Conservation (phyloP, 1,284 basidiomycete species). For the Marasmius sp. region DNA sequence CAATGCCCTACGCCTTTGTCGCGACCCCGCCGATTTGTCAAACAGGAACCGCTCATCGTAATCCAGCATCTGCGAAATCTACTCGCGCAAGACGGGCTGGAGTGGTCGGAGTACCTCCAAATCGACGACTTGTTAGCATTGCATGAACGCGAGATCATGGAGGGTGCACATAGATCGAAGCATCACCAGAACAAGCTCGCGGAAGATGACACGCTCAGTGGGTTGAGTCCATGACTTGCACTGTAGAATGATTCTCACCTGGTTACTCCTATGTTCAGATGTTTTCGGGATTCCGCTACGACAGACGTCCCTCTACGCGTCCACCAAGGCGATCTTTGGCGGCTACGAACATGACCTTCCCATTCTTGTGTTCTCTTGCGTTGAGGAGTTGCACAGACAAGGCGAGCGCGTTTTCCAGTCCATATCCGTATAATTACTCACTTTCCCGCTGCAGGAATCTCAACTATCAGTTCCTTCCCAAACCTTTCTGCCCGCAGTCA, state of each 20-base stretch:
- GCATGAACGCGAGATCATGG: conserved; percentile 32
- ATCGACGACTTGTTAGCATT: conserved; percentile 37
- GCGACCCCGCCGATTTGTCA: background rate
- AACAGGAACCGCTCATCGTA: background rate
- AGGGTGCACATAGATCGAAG: conserved; percentile 21
- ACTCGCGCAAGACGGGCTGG: background rate
- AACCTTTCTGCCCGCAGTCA: conserved; percentile 1
- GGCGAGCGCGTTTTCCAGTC: conserved; percentile 32
- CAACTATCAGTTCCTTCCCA: conserved; percentile 20
- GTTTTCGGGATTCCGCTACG: conserved; percentile 51
- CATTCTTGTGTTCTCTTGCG: conserved; percentile 51
- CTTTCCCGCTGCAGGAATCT: conserved; percentile 34
- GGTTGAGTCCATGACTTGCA: background rate
- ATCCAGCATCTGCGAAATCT: background rate
- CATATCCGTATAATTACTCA: conserved; percentile 42
- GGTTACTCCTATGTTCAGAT: conserved; percentile 23
- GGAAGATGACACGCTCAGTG: conserved; percentile 15
- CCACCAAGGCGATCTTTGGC: conserved; percentile 43
- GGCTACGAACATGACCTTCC: conserved; percentile 57
- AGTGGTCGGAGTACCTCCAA: conserved; percentile 14
- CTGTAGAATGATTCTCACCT: too few relatives aligned
- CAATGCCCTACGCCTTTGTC: background rate
- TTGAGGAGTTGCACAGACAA: conserved; percentile 61
- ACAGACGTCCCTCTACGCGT: conserved; percentile 45
- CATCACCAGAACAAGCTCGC: conserved; percentile 15